These are phyloP conservation scores for Amyloporia xantha DNA, from an alignment of 768 basidiomycete species.

Conservation along the genomic window DNA sequence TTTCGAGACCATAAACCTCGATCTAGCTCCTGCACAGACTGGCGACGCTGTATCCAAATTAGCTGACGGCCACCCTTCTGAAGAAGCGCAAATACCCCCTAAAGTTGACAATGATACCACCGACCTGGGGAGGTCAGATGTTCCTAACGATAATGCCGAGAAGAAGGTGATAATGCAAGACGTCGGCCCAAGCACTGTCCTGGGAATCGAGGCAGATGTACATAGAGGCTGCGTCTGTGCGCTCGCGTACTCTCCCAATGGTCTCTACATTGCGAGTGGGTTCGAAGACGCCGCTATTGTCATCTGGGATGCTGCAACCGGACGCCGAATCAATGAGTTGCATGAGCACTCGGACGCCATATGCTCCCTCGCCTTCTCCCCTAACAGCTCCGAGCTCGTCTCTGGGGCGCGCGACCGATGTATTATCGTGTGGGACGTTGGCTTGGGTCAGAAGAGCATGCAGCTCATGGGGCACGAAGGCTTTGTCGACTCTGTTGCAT, in stretches of 20 bases:
- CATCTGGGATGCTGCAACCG: slow-evolving; percentile 7
- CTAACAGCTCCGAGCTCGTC: slow-evolving; percentile 11
- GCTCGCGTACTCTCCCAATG: slow-evolving; percentile 8
- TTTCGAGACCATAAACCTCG: not conserved
- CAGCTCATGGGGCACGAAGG: slow-evolving; percentile 1
- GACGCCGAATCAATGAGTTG: not conserved
- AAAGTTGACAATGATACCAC: not conserved
- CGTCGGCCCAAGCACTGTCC: not conserved
- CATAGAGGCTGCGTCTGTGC: slow-evolving; percentile 7
- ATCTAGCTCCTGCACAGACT: not conserved
- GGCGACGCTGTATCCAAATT: not conserved
- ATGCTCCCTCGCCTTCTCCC: slow-evolving; percentile 14
- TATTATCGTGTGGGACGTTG: slow-evolving; percentile 11
- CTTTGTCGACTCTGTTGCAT: slow-evolving; percentile 15
- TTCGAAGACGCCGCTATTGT: slow-evolving; percentile 7
- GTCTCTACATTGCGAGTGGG: slow-evolving; percentile 8
- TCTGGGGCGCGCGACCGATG: slow-evolving; percentile 8
- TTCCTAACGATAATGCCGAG: not conserved
- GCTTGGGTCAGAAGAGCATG: not conserved
- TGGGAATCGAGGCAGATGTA: not conserved
- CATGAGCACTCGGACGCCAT: slow-evolving; percentile 11
- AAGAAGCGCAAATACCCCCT: not conserved
- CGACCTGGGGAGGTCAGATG: not conserved
- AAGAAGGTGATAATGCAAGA: slow-evolving; percentile 1
- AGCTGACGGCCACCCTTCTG: not conserved